phyloP scores from a whole-genome alignment of 179 eudicot genomes.

The Beta macrorhiza region DNA sequence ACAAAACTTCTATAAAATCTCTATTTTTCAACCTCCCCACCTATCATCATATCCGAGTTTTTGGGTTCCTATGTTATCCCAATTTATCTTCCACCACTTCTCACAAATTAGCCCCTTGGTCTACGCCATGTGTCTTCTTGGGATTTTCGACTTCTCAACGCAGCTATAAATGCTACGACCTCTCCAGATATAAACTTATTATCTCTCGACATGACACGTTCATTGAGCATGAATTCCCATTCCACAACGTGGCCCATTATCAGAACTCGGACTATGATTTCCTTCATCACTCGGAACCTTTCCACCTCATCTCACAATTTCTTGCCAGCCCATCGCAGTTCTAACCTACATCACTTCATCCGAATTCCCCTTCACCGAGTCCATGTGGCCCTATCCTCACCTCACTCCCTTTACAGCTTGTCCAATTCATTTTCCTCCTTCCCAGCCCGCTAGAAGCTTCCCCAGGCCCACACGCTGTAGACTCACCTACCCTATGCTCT shows the following conservation, averaged over 20 bases:
- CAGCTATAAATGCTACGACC: not conserved
- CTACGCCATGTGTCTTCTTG: not conserved
- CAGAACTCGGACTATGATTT: not conserved
- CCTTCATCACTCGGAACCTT: not conserved
- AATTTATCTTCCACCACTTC: not conserved
- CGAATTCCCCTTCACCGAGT: too few species aligned
- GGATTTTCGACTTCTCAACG: not conserved
- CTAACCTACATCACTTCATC: too few species aligned
- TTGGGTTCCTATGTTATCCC: not conserved
- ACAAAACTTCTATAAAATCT: not conserved
- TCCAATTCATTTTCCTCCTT: too few species aligned
- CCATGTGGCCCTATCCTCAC: too few species aligned
- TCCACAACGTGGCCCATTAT: not conserved
- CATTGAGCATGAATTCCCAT: not conserved
- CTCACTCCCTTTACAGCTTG: too few species aligned
- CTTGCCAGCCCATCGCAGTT: not conserved
- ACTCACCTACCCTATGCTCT: too few species aligned
- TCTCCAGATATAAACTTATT: not conserved
- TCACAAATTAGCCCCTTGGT: not conserved
- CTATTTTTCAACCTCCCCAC: not conserved
- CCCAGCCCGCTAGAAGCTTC: too few species aligned
- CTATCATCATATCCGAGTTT: not conserved
- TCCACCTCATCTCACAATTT: not conserved
- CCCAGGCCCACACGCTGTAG: too few species aligned
- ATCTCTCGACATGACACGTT: not conserved